Evolutionary conservation across 371 early-diverging fungal species (phyloP), one percentile per base, ranked within the genome.

Genomic region (Haplosporangium sp.): DNA sequence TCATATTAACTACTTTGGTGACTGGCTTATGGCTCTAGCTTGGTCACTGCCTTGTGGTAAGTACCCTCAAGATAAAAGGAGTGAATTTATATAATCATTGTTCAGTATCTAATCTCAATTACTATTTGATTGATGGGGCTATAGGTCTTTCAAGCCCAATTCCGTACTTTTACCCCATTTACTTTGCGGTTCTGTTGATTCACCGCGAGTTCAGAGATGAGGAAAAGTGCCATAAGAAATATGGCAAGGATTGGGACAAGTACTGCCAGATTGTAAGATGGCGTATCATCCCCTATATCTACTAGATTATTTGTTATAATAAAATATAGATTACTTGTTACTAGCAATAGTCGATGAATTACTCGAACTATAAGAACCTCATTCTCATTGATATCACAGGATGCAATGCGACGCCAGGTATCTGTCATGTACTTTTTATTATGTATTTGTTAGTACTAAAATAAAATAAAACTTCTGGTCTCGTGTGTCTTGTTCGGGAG

Each of bases 1-100:
- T 50, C 95, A 98, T 76, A 94, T 97, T 74, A 96, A 98, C 83
- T 98, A 98, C 85, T 83, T 94, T 56, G 96, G 94, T 34, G 96
- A 97, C 82, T 94, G 94, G 93, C 77, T 94, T 34, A 94, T 96
- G 95, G 89, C 93, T 7, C 77, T 95, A 52, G 85, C 96, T 4
- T 96, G 95, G 94, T 94, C 93, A 67, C 84, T 96, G 34, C 91
- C 94, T n/a, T 89, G 88, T 61, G 89, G 89, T 76, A 67, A 35
- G 63, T 48, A 2, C 10, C 7, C n/a, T 34, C 27, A 19, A n/a
- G 15, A 17, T 48, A 10, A 5, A 11, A 17, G n/a, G 60, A 2
- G 9, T 15, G 60, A 56, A 56, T 35, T 35, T 38, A 13, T 60
- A 6, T n/a, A 20, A 4, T 4, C 0, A 27, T 63, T 56, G 44